Conservation (phyloP, 2,329 filamentous ascomycete genomes). For the Calonectria hawksworthii region DNA sequence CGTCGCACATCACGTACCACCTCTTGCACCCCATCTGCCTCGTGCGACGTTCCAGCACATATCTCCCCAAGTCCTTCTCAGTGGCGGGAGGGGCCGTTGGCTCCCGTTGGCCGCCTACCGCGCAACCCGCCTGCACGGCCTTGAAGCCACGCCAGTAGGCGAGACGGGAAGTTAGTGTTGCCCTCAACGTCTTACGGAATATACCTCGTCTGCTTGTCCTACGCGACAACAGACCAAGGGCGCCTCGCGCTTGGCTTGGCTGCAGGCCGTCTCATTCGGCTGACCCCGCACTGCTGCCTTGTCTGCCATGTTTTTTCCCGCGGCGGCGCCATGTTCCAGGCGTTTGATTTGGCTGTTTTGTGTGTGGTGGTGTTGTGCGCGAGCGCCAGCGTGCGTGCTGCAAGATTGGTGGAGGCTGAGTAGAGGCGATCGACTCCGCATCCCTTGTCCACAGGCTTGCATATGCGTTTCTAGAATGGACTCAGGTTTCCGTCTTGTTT, state of each 20-base stretch:
- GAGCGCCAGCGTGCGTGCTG: background rate
- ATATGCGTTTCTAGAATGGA: background rate
- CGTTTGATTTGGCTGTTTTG: background rate
- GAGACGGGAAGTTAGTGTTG: background rate
- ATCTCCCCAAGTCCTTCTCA: background rate
- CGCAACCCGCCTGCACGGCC: background rate
- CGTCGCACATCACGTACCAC: background rate
- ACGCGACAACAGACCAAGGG: background rate
- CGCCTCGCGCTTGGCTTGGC: background rate
- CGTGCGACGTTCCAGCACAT: background rate
- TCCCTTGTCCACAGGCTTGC: background rate
- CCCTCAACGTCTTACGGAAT: background rate
- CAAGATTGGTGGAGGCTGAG: conserved; percentile 18
- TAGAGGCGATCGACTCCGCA: background rate
- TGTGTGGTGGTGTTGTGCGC: background rate
- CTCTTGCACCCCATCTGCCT: background rate
- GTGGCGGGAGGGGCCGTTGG: conserved; percentile 16
- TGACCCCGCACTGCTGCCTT: conserved; percentile 25
- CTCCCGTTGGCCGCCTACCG: conserved; percentile 16
- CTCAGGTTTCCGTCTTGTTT: background rate
- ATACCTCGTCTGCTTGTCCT: conserved; percentile 1
- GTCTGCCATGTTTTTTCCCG: background rate
- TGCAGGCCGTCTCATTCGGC: background rate
- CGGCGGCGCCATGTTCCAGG: background rate
- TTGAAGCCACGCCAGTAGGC: background rate